Percentiles rank a stretch among this genome's conserved stretches.
These are phyloP conservation scores for Letharia columbiana DNA, from an alignment of 495 filamentous ascomycete species.

Conservation along the genomic window DNA sequence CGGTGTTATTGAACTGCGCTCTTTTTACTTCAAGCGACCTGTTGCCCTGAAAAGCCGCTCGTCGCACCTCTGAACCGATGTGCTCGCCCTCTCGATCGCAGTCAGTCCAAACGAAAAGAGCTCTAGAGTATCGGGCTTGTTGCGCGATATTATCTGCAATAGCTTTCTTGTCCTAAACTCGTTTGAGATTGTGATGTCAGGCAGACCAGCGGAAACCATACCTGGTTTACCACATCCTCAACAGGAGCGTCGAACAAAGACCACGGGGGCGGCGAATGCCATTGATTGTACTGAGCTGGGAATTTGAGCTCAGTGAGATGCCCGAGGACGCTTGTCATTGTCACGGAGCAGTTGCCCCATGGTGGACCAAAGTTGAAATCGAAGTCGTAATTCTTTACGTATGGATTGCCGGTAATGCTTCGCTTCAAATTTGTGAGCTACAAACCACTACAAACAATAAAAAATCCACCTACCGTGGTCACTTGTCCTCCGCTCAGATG, in stretches of 20 bases:
- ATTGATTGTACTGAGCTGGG: conserved; percentile 55
- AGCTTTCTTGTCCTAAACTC: conserved; percentile 58
- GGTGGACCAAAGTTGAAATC: conserved; percentile 71
- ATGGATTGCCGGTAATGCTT: conserved; percentile 54
- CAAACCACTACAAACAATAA: neutral
- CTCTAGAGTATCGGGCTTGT: conserved; percentile 59
- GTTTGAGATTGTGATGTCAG: neutral
- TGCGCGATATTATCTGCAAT: conserved; percentile 78
- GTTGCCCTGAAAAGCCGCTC: conserved; percentile 69
- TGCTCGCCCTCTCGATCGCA: conserved; percentile 97
- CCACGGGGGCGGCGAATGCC: conserved; percentile 70
- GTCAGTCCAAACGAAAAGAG: conserved; percentile 95
- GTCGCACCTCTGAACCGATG: conserved; percentile 86
- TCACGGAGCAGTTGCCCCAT: conserved; percentile 76
- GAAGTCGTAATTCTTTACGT: conserved; percentile 92
- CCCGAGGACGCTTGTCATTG: conserved; percentile 86
- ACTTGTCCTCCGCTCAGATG: conserved; percentile 73
- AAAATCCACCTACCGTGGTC: conserved; percentile 50
- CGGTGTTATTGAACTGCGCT: conserved; percentile 91
- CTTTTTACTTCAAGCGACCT: conserved; percentile 66
- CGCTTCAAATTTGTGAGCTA: conserved; percentile 38
- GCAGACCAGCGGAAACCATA: conserved; percentile 29
- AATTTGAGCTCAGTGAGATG: conserved; percentile 76
- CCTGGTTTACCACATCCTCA: conserved; percentile 53
- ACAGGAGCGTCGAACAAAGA: conserved; percentile 78